Evolutionary conservation across 768 basidiomycete genomes (phyloP).

Genomic region (Kwoniella newhampshirensis): DNA sequence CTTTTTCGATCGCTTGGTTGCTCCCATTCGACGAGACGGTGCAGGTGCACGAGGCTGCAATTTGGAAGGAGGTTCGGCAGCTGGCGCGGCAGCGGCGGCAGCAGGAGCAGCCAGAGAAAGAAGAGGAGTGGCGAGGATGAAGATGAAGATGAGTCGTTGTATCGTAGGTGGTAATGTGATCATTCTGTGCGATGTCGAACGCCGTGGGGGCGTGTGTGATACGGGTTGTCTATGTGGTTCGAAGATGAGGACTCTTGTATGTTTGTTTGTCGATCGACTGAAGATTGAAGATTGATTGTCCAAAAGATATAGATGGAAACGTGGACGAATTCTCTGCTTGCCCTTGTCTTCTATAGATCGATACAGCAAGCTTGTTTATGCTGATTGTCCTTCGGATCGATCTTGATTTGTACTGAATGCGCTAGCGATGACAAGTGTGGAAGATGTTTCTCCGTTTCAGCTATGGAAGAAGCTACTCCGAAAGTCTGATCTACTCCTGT

Average conservation of each 20-base stretch:
- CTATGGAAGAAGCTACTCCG: too few relatives aligned
- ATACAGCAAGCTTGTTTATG: too few relatives aligned
- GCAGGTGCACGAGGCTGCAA: constrained; percentile 38
- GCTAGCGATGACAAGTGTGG: too few relatives aligned
- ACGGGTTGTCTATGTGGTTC: neutral
- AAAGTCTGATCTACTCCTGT: too few relatives aligned
- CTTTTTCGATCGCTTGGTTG: constrained; percentile 26
- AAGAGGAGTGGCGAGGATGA: constrained; percentile 36
- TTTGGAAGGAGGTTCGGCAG: constrained; percentile 27
- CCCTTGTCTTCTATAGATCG: too few relatives aligned
- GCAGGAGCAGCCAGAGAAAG: constrained; percentile 25
- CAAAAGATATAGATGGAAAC: too few relatives aligned
- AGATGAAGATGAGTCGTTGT: constrained; percentile 25
- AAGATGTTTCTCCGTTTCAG: too few relatives aligned
- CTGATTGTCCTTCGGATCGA: too few relatives aligned
- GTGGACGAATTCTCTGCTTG: too few relatives aligned
- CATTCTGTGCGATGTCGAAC: constrained; percentile 9
- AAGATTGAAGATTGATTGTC: too few relatives aligned
- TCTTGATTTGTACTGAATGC: too few relatives aligned
- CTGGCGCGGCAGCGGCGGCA: constrained; percentile 17
- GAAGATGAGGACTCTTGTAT: neutral
- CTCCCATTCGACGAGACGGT: constrained; percentile 45
- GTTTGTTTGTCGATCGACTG: too few relatives aligned
- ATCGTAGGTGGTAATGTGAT: constrained; percentile 25
- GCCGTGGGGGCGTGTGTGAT: neutral